A percentile compares a stretch with the other conserved stretches of the same genome.
These are phyloP conservation scores for Nidula niveotomentosa DNA, from an alignment of 1,284 basidiomycete species.

Conservation along the genomic window DNA sequence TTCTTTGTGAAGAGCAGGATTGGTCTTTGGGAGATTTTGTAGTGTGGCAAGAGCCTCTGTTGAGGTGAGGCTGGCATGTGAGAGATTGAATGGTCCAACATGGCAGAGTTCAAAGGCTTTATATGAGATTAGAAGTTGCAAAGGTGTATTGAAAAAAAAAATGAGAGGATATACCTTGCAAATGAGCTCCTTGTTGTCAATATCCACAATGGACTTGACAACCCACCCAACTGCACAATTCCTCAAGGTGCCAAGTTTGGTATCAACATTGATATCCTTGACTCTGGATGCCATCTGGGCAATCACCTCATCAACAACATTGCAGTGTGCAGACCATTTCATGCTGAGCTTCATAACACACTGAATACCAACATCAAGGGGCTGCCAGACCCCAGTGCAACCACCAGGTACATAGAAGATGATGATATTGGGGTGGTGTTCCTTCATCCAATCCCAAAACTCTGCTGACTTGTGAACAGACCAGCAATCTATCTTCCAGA, in stretches of 20 bases:
- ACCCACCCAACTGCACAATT: constrained; percentile 15
- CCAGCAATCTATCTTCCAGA: constrained; percentile 24
- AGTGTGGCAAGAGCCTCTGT: constrained; percentile 10
- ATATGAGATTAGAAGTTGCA: not conserved
- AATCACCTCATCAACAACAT: constrained; percentile 16
- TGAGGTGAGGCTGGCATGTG: constrained; percentile 13
- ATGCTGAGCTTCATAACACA: constrained; percentile 12
- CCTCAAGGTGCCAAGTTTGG: constrained; percentile 9
- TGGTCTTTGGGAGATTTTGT: constrained; percentile 12
- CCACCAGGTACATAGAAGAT: constrained; percentile 18
- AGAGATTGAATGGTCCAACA: constrained; percentile 13
- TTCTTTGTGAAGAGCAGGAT: constrained; percentile 13
- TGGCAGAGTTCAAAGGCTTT: constrained; percentile 15
- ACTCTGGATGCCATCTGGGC: constrained; percentile 7
- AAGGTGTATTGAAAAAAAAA: not conserved
- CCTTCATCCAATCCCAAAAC: constrained; percentile 16
- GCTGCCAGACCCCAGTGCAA: constrained; percentile 14
- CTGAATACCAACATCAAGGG: constrained; percentile 17
- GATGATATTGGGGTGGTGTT: constrained; percentile 15
- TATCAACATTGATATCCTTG: constrained; percentile 10
- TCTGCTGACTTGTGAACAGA: constrained; percentile 18
- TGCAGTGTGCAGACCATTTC: constrained; percentile 12
- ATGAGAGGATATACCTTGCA: constrained; percentile 10
- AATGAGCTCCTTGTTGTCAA: constrained; percentile 10
- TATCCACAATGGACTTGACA: constrained; percentile 6